Base-by-base conservation (phyloP, 129 eudicot genomes). In the Lactuca sativa region DNA sequence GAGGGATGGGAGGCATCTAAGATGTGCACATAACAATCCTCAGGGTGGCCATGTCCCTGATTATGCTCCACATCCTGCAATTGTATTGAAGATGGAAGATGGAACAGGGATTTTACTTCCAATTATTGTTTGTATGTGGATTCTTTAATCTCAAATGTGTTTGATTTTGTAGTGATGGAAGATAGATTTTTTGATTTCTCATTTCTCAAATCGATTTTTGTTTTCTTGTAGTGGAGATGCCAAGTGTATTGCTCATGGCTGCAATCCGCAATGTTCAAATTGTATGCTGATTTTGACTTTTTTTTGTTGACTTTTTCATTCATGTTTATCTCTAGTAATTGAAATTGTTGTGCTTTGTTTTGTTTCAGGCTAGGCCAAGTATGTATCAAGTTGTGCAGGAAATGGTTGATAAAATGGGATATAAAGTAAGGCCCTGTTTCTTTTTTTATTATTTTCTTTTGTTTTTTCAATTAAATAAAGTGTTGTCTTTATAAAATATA, bases 401-500 rank as follows among this genome's bases (percentile, higher is more conserved):
- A 37, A 92, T 92, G 95, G 69, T 92, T 54, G 88, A 92, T 68
- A 89, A 84, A 86, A 92, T 89, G 96, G 98, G 98, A 37, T 92
- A 92, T 66, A 69, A 71, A n/a, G 98, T 89, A 78, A 82, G 85
- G 61, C 48, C 13, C 30, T 25, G 30, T 25, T 25, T 25, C 30
- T 25, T 32, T 38, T 7, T 4, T 34, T 15, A 9, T 62, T 11
- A 15, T 30, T 62, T 7, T 37, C 8, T 3, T 11, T 18, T 14
- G 12, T 15, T 4, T 15, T 62, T 61, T 7, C 4, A 15, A 37
- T 38, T 4, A 7, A 38, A 6, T 62, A 14, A 15, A 1, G 30
- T 25, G 30, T 25, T 25, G 43, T 14, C 38, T 6, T 30, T 5
- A 5, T 60, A 9, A 34, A 30, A 9, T 49, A 7, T 7, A 37